Evolutionary conservation across 1,284 basidiomycete genomes (phyloP), one percentile per base, ranked within the genome.

Genomic region (Sporisorium scitamineum): DNA sequence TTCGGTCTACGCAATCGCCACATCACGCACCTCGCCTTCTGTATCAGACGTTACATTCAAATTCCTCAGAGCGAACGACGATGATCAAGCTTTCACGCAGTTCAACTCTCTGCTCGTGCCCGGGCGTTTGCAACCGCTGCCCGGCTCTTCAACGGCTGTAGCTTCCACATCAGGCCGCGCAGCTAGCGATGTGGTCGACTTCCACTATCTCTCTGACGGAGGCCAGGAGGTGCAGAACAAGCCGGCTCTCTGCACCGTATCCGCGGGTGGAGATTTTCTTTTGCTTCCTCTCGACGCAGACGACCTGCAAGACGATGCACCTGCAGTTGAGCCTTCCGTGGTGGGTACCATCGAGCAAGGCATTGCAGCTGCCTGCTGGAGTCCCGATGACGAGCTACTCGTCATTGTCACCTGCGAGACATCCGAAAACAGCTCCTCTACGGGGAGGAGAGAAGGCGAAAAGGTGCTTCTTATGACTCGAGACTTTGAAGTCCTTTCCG

Each of bases 401-500:
- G 90, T 90, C 1, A 87, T 97, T 20, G 58, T 86, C 32, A 81
- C 80, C 1, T 67, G 67, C 20, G 70, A 69, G 11, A 74, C 74
- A 8, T n/a, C 63, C 9, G 65, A 68, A 34, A 34, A 55, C 9
- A 31, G 44, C 39, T 71, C 69, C 9, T 57, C 66, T 5, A 58
- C 54, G 5, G 62, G 68, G 7, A 34, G 48, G 37, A 62, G 70
- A 18, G 65, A 71, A 24, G 63, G 52, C 5, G 89, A 90, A 67
- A 93, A 93, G 79, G 87, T 98, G 8, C 89, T 97, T 42, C 87
- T 95, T 55, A 95, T 98, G 92, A 94, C 93, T 1, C 90, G 91
- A 10, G 90, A 91, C 9, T 96, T 97, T 81, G 94, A 97, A 76
- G 91, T 95, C 8, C 88, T 97, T 24, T 92, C 90, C 37, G 96